Base-by-base conservation (phyloP, 306 rosid species). In the Citrullus amarus region DNA sequence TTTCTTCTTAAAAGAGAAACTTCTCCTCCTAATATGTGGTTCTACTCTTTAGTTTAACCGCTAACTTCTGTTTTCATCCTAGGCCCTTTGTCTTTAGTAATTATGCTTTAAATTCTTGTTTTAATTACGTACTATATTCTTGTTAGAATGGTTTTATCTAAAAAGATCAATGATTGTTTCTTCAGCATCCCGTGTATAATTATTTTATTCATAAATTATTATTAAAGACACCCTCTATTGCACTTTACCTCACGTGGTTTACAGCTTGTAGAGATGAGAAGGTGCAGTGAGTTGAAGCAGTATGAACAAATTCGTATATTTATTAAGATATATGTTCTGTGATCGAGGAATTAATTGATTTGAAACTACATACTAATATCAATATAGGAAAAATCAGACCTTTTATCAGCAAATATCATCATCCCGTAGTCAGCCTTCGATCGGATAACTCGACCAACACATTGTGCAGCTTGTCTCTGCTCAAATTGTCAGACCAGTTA, bases 391-490 rank as follows among this genome's bases (percentile, higher is more conserved):
- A 30, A 54, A 25, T 15, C 44, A 28, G 80, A 92, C 99, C 97
- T 88, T 82, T 95, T 95, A 88, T 91, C 98, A 4, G 98, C 98
- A 81, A 95, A 95, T 82, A 95, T 91, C 98, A 92, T 95, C 98
- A 95, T 95, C 44, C 98, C 98, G 62, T 92, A 95, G 86, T 95
- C 98, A 18, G 99, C 97, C 86, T 95, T 95, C 20, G 99, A 95
- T 34, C 97, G 89, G 80, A 95, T 95, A 56, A 91, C 99, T 77
- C 97, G 92, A 15, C 99, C 97, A 62, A 95, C 99, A 68, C 99
- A 95, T 82, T 92, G 99, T 60, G 97, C 99, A 78, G 99, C 97
- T 86, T 92, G 99, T 84, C 99, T 92, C 99, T 91, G 91, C 20
- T 76, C 82, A 85, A 59, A 18, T 62, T 36, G 71, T 57, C 6